Base-by-base conservation (phyloP, 1,284 basidiomycete species). In the Ganoderma multipileum region DNA sequence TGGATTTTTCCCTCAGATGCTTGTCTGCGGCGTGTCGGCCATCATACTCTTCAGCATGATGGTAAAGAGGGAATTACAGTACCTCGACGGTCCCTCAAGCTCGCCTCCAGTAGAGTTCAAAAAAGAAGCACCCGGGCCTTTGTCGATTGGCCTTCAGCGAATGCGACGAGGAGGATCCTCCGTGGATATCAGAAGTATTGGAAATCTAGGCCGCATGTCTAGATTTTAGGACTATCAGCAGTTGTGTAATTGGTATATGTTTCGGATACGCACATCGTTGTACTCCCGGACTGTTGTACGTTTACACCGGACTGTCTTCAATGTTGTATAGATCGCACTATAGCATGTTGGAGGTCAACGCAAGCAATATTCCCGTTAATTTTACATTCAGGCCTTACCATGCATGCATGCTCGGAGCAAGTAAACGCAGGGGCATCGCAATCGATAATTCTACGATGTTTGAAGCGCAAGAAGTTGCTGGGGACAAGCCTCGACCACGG, bases 1-100 rank as follows among this genome's bases (percentile, higher is more conserved):
- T 57, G 87, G 86, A 4, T 86, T 83, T 75, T 87, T 89, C 76
- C 85, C 86, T 9, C 87, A 89, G 73, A 87, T 87, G 84, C 77
- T 86, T n/a, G 76, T 86, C 38, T 76, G 80, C 28, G 81, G 82
- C 11, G 75, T 82, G 1, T 83, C 82, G 8, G 79, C 81, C 20
- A 76, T 86, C 41, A 69, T 78, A 20, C 77, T 87, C 4, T 78
- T 88, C 50, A 75, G 84, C 47, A 79, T 83, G n/a, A 73, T 84
- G 33, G 81, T 82, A 23, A 79, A 81, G 50, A 81, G 81, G 33
- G 86, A 88, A 75, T 75, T 86, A 18, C 69, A 73, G 26, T 44
- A 57, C 23, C 47, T 74, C 28, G 68, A 73, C 3, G 54, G 44
- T 3, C 44, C 9, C n/a, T 23, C 20, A 18, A 47, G 12, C 8